Evolutionary conservation across 1,139 yeast genomes (phyloP).

Genomic region (Kodamaea ohmeri): DNA sequence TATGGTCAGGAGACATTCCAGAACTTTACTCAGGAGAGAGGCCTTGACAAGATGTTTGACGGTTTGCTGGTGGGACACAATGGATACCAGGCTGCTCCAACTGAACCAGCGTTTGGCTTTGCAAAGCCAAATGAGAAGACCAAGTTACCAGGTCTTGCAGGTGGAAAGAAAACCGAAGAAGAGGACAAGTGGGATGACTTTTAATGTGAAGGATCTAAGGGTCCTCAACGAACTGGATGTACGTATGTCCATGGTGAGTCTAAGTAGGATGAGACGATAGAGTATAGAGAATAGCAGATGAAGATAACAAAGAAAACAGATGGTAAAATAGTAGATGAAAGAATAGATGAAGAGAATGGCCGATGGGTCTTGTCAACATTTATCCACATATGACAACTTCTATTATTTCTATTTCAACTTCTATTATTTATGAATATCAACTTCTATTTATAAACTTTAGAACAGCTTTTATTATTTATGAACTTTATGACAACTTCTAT

Average conservation of each 20-base stretch:
- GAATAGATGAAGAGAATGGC: too few species aligned
- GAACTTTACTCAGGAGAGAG: constrained; percentile 50
- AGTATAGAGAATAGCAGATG: background rate
- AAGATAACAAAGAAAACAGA: background rate
- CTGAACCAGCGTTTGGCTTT: constrained; percentile 67
- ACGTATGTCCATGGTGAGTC: too few species aligned
- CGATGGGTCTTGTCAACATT: too few species aligned
- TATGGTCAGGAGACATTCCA: constrained; percentile 67
- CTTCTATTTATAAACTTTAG: too few species aligned
- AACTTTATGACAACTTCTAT: too few species aligned
- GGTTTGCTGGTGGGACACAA: constrained; percentile 26
- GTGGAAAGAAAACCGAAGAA: constrained; percentile 32
- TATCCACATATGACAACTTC: too few species aligned
- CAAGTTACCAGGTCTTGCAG: constrained; percentile 51
- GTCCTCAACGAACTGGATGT: too few species aligned
- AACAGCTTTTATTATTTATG: too few species aligned
- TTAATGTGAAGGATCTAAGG: too few species aligned
- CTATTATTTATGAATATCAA: too few species aligned
- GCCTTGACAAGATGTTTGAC: constrained; percentile 50
- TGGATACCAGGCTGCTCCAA: constrained; percentile 14
- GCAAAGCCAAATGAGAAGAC: constrained; percentile 59
- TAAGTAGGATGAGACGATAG: background rate
- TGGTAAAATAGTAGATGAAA: background rate
- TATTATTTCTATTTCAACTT: too few species aligned
- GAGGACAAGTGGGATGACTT: constrained; percentile 50